A percentile compares a stretch with the other conserved stretches of the same genome.
These are phyloP conservation scores for Fonsecaea nubica DNA, from an alignment of 2,329 filamentous ascomycete species.

Conservation along the genomic window DNA sequence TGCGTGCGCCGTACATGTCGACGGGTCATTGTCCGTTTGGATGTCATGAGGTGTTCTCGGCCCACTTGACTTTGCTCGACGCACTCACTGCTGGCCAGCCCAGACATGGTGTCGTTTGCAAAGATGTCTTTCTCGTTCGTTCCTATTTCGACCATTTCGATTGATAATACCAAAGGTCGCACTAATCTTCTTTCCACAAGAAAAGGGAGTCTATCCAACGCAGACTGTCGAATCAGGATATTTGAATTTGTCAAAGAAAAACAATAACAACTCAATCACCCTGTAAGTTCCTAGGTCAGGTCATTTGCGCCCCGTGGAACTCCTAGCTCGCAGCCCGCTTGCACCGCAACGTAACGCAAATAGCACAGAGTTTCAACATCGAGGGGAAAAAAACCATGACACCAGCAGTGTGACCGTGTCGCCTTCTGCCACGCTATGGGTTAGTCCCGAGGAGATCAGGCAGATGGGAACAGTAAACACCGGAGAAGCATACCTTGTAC, in stretches of 20 bases:
- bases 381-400: background rate
- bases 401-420: background rate
- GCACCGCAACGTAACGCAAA: background rate
- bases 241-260: slow-evolving; percentile 1
- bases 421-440: background rate
- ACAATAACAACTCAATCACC: background rate
- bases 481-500: background rate
- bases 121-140: too few species aligned
- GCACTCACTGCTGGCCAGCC: background rate
- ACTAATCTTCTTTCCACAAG: background rate
- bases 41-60: background rate
- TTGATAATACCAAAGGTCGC: background rate
- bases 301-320: slow-evolving; percentile 1
- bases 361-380: background rate
- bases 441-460: background rate
- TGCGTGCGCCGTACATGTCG: background rate
- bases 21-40: background rate
- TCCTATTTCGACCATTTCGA: background rate
- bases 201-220: background rate
- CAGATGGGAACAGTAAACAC: background rate
- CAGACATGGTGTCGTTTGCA: background rate
- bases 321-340: background rate
- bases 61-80: background rate
- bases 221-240: background rate
- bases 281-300: background rate